Evolutionary conservation across 208 protist species (phyloP).

Genomic region (Trypanosomatidae sp.): DNA sequence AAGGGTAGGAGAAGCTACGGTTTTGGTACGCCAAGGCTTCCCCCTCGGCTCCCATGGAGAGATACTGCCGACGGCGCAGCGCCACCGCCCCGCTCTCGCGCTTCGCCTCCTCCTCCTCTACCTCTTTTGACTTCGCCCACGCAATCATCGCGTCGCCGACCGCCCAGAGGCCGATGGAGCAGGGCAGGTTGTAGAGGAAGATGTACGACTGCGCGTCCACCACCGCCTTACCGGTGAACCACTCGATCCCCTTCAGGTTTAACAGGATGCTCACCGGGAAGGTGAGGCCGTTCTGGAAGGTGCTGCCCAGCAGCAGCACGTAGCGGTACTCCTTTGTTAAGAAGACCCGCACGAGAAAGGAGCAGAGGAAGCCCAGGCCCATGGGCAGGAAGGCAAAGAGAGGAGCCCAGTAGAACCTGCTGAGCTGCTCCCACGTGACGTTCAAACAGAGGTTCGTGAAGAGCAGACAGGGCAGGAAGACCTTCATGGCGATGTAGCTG

Average conservation of each 20-base stretch:
- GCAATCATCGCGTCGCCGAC: conserved; percentile 48
- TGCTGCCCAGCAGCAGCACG: conserved; percentile 49
- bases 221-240: conserved; percentile 32
- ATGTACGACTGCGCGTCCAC: conserved; percentile 54
- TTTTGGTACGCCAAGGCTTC: conserved; percentile 14
- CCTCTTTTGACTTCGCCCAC: conserved; percentile 21
- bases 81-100: too few relatives aligned
- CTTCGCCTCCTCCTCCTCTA: conserved; percentile 17
- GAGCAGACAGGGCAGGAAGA: conserved; percentile 76
- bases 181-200: conserved; percentile 74
- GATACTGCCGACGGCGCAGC: conserved; percentile 3
- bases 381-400: conserved; percentile 50
- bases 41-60: neutral
- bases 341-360: conserved; percentile 27
- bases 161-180: conserved; percentile 57
- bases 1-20: conserved; percentile 27
- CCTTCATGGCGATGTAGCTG: conserved; percentile 52
- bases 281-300: conserved; percentile 76
- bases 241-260: conserved; percentile 57
- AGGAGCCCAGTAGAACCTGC: conserved; percentile 61
- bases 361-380: conserved; percentile 31
- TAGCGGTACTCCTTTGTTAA: conserved; percentile 46
- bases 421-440: conserved; percentile 52
- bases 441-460: conserved; percentile 62
- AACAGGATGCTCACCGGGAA: conserved; percentile 57